phyloP scores from a whole-genome alignment of 441 rosid genomes.

The Bocquillonia castaneifolia region DNA sequence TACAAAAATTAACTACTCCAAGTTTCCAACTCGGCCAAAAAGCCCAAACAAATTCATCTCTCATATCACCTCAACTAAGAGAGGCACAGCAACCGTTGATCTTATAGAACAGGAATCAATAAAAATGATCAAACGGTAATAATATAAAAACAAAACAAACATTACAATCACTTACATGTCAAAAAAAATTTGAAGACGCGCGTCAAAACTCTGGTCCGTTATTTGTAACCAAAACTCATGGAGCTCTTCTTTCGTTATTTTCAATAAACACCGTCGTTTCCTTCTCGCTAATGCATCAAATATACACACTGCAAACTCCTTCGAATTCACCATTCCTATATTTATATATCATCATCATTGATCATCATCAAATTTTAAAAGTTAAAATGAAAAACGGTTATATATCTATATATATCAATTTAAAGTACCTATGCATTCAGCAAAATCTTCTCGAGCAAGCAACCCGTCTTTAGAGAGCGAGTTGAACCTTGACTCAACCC shows the following conservation, averaged over 20 bases:
- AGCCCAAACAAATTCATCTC: background rate
- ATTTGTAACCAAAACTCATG: slow-evolving; percentile 82
- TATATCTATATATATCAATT: too few relatives aligned
- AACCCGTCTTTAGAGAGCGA: slow-evolving; percentile 58
- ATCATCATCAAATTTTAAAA: background rate
- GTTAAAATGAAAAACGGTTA: background rate
- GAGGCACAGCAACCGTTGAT: background rate
- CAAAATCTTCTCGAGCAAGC: slow-evolving; percentile 79
- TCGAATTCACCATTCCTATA: slow-evolving; percentile 80
- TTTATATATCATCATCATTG: background rate
- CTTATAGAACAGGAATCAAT: background rate
- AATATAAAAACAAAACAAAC: too few relatives aligned
- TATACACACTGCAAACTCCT: slow-evolving; percentile 81
- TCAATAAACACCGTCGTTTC: slow-evolving; percentile 49
- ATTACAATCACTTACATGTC: slow-evolving; percentile 87
- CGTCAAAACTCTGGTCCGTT: slow-evolving; percentile 90
- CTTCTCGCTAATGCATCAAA: slow-evolving; percentile 76
- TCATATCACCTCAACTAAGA: too few relatives aligned
- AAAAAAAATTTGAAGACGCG: slow-evolving; percentile 92
- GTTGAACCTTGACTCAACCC: slow-evolving; percentile 59
- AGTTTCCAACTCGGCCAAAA: slow-evolving; percentile 5
- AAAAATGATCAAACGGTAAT: too few relatives aligned
- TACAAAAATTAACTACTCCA: background rate
- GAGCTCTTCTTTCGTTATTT: slow-evolving; percentile 70
- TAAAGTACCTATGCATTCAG: slow-evolving; percentile 90